Evolutionary conservation across 345 rosid genomes (phyloP).

Genomic region (Gynandropsis gynandra): DNA sequence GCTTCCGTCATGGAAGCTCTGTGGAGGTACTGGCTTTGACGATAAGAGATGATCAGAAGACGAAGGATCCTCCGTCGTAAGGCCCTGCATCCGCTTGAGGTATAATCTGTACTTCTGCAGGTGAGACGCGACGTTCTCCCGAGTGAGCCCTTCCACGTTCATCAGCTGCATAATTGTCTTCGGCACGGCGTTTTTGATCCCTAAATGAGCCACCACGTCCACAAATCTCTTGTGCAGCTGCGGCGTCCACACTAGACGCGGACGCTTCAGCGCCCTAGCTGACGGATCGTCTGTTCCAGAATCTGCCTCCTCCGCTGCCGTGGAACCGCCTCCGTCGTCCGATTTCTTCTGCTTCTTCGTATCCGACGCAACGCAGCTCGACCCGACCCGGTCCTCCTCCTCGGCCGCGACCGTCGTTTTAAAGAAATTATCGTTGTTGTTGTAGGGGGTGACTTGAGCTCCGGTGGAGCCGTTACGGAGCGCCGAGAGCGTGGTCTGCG

Average conservation of each 20-base stretch:
- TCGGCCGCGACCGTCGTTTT: constrained; percentile 23
- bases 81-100: constrained; percentile 75
- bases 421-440: constrained; percentile 23
- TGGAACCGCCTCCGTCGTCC: constrained; percentile 21
- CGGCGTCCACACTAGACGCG: constrained; percentile 87
- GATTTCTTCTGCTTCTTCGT: constrained; percentile 43
- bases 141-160: constrained; percentile 88
- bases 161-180: constrained; percentile 94
- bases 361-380: constrained; percentile 40
- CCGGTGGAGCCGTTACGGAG: constrained; percentile 22
- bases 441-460: not conserved
- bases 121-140: constrained; percentile 92
- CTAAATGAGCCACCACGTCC: constrained; percentile 70
- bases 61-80: constrained; percentile 40
- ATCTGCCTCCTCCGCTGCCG: constrained; percentile 56
- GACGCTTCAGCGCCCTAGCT: constrained; percentile 51
- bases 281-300: constrained; percentile 52
- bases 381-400: constrained; percentile 34
- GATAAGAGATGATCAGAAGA: constrained; percentile 64
- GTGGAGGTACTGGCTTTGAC: constrained; percentile 54
- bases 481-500: constrained; percentile 42
- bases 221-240: constrained; percentile 86
- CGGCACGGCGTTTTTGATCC: constrained; percentile 81
- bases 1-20: constrained; percentile 39
- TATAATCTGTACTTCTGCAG: constrained; percentile 81